Evolutionary conservation across 108 stramenopile genomes (phyloP), one percentile per base, ranked within the genome.

Genomic region (Skeletonema grethae): DNA sequence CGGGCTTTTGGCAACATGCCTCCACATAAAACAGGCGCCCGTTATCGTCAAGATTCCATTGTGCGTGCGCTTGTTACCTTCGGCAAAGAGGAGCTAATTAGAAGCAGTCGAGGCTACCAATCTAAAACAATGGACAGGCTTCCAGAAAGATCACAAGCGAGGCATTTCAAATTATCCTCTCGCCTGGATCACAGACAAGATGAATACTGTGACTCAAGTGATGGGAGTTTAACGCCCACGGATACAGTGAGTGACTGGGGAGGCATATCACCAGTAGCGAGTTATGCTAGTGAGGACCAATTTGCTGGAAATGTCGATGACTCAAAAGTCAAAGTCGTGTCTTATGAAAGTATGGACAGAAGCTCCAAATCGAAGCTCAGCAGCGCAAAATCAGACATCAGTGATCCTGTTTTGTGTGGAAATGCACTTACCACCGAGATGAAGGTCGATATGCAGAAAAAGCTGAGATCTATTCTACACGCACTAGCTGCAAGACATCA

Each of bases 161-260:
- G 63, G 43, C 82, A 73, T 30, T 82, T 82, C 67, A 77, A 75
- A 38, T 31, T 80, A 18, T 73, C 72, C 0, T 73, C 72, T 43
- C 72, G 68, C 16, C 58, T 80, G 22, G 72, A 80, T 53, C 67
- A 46, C 32, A 31, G 50, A 45, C 57, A 80, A 60, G 67, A 67
- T n/a, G 59, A 36, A 31, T 58, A 63, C 24, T 45, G 63, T 35
- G 73, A 63, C 22, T 61, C 72, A 30, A 78, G 77, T 50, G 75
- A 85, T 38, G 77, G 60, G 34, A 87, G 85, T 73, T 29, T 79
- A 39, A 73, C 84, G 3, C 89, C 87, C 18, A 90, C 90, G 0
- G 90, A 95, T 62, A 91, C 87, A 18, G 93, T 95, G 5, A 92
- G 90, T 75, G 93, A 94, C 67, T 94, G 93, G 93, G 86, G 90